A percentile compares a stretch with the other conserved stretches of the same genome.
Evolutionary conservation across 2,329 filamentous ascomycete genomes (phyloP).

Genomic region (Cordyceps javanica): DNA sequence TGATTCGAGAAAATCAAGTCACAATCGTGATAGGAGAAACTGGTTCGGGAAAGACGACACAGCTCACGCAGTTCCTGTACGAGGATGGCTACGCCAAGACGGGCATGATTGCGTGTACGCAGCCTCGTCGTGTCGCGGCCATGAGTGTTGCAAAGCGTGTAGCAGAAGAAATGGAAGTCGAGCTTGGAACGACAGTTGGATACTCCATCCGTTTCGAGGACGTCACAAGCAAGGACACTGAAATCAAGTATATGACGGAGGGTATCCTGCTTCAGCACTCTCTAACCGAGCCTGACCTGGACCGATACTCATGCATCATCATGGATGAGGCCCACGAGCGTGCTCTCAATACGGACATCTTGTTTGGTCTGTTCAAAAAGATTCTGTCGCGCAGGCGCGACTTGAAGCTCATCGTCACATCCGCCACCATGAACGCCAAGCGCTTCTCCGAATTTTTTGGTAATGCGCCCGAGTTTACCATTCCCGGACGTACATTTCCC

Average conservation of each 20-base stretch:
- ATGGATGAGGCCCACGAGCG: slow-evolving; percentile 99
- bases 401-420: slow-evolving; percentile 94
- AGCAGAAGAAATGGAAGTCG: slow-evolving; percentile 95
- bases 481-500: slow-evolving; percentile 92
- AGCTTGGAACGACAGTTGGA: slow-evolving; percentile 78
- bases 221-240: slow-evolving; percentile 89
- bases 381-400: slow-evolving; percentile 84
- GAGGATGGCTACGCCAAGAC: slow-evolving; percentile 87
- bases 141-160: slow-evolving; percentile 99
- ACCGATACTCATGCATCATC: slow-evolving; percentile 96
- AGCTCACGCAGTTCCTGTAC: slow-evolving; percentile 90
- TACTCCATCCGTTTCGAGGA: slow-evolving; percentile 99
- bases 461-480: slow-evolving; percentile 91
- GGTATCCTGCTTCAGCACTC: slow-evolving; percentile 91
- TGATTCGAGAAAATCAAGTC: slow-evolving; percentile 95
- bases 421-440: slow-evolving; percentile 97
- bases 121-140: slow-evolving; percentile 90
- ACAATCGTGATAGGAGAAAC: slow-evolving; percentile 96
- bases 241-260: slow-evolving; percentile 99
- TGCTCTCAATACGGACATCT: slow-evolving; percentile 90
- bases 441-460: slow-evolving; percentile 95
- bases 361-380: slow-evolving; percentile 98
- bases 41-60: slow-evolving; percentile 94
- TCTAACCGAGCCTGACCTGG: slow-evolving; percentile 83
- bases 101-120: slow-evolving; percentile 93